Evolutionary conservation across 345 rosid genomes (phyloP), one percentile per base, ranked within the genome.

Genomic region (Euphorbia tirucalli): DNA sequence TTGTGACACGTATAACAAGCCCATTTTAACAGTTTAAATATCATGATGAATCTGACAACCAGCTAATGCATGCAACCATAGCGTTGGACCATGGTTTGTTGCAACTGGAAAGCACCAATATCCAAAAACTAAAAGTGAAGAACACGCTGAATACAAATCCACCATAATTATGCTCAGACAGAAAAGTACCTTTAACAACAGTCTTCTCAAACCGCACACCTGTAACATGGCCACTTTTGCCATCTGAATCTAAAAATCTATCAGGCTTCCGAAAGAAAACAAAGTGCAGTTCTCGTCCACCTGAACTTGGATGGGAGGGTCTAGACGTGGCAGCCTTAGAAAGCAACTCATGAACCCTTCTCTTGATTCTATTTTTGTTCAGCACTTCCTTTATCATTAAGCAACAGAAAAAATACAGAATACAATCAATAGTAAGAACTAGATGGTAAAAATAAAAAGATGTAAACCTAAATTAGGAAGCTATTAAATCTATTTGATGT

Each of bases 221-320:
- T 27, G 96, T 78, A 71, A 94, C 93, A 79, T 83, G 85, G 39
- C 92, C 92, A 61, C 48, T 79, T 55, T 78, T 81, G 50, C 83
- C 89, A 70, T 74, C 70, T 64, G 93, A 88, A 75, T 85, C 91
- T 22, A 89, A 75, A 82, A 94, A 92, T 68, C 66, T 77, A 60
- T 84, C 85, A 79, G 98, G 97, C 69, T 88, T 90, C 71, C 74
- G 83, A 81, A 87, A 92, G 87, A 94, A 94, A 80, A 89, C 81
- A 83, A 94, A 92, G 71, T 89, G 92, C 70, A 94, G 92, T 78
- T 94, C 93, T 44, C 83, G 84, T 75, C 83, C 91, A 79, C 81
- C 87, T 41, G 87, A 76, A 69, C 73, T 78, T 16, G 83, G 83
- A 75, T 67, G 60, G 56, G 86, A 76, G 71, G 81, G 72, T 71